Evolutionary conservation across 2,329 filamentous ascomycete genomes (phyloP).

Genomic region (Neopestalotiopsis rosae): DNA sequence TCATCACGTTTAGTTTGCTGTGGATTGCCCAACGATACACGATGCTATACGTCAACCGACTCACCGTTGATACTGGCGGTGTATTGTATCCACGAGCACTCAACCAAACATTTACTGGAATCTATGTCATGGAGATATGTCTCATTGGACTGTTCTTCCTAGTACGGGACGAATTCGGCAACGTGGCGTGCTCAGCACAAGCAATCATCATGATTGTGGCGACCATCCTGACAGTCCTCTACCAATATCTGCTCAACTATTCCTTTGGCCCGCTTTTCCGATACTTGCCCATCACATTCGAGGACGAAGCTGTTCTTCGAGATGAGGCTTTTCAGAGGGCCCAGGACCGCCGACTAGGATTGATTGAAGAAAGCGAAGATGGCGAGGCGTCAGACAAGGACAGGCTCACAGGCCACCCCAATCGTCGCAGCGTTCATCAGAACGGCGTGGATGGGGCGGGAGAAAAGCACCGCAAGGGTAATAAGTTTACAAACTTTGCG

Average conservation of each 20-base stretch:
- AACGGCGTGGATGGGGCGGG: conserved; percentile 34
- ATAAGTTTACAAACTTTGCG: conserved; percentile 39
- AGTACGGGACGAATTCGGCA: conserved; percentile 59
- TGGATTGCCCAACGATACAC: conserved; percentile 98
- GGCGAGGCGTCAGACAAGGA: conserved; percentile 48
- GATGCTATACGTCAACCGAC: conserved; percentile 92
- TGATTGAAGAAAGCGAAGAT: conserved; percentile 59
- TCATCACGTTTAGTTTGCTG: conserved; percentile 88
- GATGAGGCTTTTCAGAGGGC: conserved; percentile 87
- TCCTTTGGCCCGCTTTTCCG: conserved; percentile 86
- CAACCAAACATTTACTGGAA: conserved; percentile 92
- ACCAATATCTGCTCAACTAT: conserved; percentile 79
- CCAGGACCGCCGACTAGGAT: conserved; percentile 72
- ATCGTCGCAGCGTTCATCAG: conserved; percentile 47
- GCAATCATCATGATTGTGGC: conserved; percentile 85
- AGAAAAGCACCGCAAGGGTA: conserved; percentile 31
- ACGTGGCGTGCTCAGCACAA: conserved; percentile 71
- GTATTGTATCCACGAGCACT: conserved; percentile 90
- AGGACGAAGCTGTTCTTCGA: conserved; percentile 91
- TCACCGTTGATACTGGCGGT: conserved; percentile 89
- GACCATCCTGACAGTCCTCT: conserved; percentile 72
- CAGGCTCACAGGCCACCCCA: conserved; percentile 43
- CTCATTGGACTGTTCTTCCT: conserved; percentile 91
- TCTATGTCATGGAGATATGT: conserved; percentile 94
- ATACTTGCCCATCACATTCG: conserved; percentile 91